Base-by-base conservation (phyloP, 1,284 basidiomycete species). In the Rhizopogon hawkerae region DNA sequence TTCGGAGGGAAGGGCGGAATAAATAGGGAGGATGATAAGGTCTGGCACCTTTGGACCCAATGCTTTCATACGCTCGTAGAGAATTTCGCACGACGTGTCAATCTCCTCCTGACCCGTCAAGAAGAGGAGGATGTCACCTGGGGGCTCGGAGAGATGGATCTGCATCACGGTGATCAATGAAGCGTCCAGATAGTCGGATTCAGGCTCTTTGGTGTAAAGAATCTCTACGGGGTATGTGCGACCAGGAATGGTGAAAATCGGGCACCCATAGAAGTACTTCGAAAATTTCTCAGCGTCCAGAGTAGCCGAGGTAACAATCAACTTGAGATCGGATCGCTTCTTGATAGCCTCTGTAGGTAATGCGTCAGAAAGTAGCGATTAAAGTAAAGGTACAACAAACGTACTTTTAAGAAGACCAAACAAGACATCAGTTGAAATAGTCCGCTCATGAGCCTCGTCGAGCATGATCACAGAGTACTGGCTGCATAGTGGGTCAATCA, bases 261-360 rank as follows among this genome's bases (percentile, higher is more conserved):
- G 94, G 69, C 94, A 98, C 16, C 89, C 91, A 66, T 86, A 96
- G 76, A 98, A 99, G 77, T 98, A 98, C 60, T 91, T 92, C 6
- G 94, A 94, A 69, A 98, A 98, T 73, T 98, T 98, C 65, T 96
- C 94, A 38, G 96, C 95, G 60, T 99, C 95, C n/a, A 99, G 76
- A 0, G 96, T 99, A 1, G 96, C 96, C 0, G 95, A 98, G 0
- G 95, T 98, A 54, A 98, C 94, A 57, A 98, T 98, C 37, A 98
- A 77, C 65, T 98, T 98, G 55, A 99, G 79, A 64, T 98, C 96
- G 2, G 92, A 85, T 47, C 96, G 82, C 37, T 90, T 83, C 64
- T 92, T 94, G 60, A 96, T 85, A 26, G 95, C 88, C 79, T 98
- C 91, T 93, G 67, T 7, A 59, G 50, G 46, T n/a, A 26, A 16